These are phyloP conservation scores for Lactarius pseudohatsudake DNA, from an alignment of 768 basidiomycete genomes.

Conservation along the genomic window DNA sequence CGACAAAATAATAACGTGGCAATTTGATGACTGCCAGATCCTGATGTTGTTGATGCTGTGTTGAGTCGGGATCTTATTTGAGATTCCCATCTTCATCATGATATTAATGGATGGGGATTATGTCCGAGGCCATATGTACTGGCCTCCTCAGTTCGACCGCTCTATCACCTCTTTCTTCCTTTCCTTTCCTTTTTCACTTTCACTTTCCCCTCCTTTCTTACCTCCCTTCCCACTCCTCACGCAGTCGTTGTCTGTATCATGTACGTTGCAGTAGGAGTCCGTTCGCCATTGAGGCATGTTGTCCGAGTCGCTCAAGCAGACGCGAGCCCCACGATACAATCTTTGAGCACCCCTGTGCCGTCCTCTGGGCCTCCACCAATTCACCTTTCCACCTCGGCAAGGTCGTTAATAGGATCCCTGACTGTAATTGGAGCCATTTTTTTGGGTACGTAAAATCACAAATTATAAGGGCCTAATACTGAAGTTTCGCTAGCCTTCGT, in stretches of 20 bases:
- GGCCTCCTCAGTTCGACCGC: neutral
- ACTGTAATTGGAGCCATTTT: constrained; percentile 34
- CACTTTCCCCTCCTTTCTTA: constrained; percentile 6
- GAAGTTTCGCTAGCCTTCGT: constrained; percentile 22
- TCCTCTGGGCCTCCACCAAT: neutral
- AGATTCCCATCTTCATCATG: neutral
- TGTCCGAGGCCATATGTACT: constrained; percentile 8
- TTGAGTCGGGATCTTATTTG: neutral
- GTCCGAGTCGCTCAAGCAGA: constrained; percentile 13
- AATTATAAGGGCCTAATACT: neutral
- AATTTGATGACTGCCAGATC: neutral
- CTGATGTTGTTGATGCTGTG: neutral
- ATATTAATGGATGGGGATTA: neutral
- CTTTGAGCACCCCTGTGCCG: constrained; percentile 8
- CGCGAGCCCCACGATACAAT: neutral
- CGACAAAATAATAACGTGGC: neutral
- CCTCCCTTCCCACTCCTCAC: constrained; percentile 26
- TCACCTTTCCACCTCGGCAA: constrained; percentile 31
- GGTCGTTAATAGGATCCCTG: constrained; percentile 32
- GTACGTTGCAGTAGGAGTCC: constrained; percentile 11
- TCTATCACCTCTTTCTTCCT: constrained; percentile 5
- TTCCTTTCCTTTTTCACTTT: constrained; percentile 13
- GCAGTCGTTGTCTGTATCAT: constrained; percentile 19
- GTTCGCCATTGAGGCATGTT: constrained; percentile 22
- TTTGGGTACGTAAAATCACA: constrained; percentile 28